Evolutionary conservation across 2,329 filamentous ascomycete species (phyloP), one percentile per base, ranked within the genome.

Genomic region (Domatiomyces globalis): DNA sequence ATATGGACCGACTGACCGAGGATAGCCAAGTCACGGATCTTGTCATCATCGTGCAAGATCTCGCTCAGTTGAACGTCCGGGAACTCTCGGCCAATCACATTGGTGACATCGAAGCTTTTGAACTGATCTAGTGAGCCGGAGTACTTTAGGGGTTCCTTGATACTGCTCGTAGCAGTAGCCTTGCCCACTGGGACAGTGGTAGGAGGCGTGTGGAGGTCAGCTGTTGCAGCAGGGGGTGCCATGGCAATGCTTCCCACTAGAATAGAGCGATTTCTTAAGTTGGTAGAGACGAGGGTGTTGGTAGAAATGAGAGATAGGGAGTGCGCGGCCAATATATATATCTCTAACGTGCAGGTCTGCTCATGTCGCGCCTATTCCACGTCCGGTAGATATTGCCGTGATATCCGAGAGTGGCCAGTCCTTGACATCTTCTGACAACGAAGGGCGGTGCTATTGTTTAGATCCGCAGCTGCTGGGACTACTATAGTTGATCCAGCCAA

Each of bases 11-110:
- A 20, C 70, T 58, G 66, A 83, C 80, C 75, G 1, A 78, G 82
- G 53, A 84, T 80, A 36, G 80, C 83, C 0, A 87, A 69, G 58
- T 85, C 83, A 0, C 78, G 73, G 20, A 85, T 63, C 18, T 83
- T 67, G 45, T 80, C 76, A 49, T 85, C 80, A 0, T 78, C 71
- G 61, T 84, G 80, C 5, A 86, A 69, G 58, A 76, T 74, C 33
- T 85, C 80, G 46, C 62, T 63, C 39, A 74, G 58, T 49, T 67
- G 70, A 2, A 67, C 66, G 5, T 60, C 61, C 1, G 63, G 63
- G 51, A 69, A 77, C 57, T 77, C 74, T 18, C 66, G 66, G 12
- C 74, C 74, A 54, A 77, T 76, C 17, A 71, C 65, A 6, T 73
- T 73, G 2, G 74, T 78, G 2, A 74, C 63, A 51, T 69, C 67